These are phyloP conservation scores for Xylaria sp. DNA, from an alignment of 2,329 filamentous ascomycete genomes.

Conservation along the genomic window DNA sequence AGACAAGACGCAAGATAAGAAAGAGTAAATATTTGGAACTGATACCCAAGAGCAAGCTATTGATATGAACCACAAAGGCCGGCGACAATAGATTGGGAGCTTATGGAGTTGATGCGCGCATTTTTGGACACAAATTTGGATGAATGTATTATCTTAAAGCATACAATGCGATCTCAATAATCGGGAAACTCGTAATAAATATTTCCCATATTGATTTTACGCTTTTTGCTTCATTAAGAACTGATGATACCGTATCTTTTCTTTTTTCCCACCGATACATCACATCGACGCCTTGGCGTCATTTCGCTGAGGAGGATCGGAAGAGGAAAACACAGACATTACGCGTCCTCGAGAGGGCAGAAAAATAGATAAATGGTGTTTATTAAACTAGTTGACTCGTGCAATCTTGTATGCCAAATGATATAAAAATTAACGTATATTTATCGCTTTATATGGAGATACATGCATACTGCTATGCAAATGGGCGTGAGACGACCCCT, in stretches of 20 bases:
- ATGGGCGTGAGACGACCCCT: neutral
- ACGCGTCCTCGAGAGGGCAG: neutral
- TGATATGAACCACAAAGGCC: neutral
- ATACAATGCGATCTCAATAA: neutral
- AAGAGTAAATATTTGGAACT: conserved; percentile 4
- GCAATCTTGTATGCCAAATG: neutral
- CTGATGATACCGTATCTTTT: neutral
- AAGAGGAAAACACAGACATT: neutral
- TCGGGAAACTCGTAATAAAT: neutral
- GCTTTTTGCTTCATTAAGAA: neutral
- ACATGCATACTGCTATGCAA: neutral
- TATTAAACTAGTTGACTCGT: neutral
- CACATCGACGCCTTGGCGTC: neutral
- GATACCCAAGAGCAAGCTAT: conserved; percentile 15
- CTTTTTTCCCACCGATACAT: neutral
- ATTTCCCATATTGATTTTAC: conserved; percentile 1
- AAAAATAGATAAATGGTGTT: neutral
- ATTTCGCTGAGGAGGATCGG: neutral
- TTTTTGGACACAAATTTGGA: conserved; percentile 6
- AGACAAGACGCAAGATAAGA: conserved; percentile 24
- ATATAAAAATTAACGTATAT: neutral
- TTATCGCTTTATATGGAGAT: neutral
- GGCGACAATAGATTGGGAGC: conserved; percentile 14
- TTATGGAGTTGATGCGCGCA: neutral
- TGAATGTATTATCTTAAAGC: conserved; percentile 6